Evolutionary conservation across 2,329 filamentous ascomycete species (phyloP).

Genomic region (Keithomyces neogunnii): DNA sequence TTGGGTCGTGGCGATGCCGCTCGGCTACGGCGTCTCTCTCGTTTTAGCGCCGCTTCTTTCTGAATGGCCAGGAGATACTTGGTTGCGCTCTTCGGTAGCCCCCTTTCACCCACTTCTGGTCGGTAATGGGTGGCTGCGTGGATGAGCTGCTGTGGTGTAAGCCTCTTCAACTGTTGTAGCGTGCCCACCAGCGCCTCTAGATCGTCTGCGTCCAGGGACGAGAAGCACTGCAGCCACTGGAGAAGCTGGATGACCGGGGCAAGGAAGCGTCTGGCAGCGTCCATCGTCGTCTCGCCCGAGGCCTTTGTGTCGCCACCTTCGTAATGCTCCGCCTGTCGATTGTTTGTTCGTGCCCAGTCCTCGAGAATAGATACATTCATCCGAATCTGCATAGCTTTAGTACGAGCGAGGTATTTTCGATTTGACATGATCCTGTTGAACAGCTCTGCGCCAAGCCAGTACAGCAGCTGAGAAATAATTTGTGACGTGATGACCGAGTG

Average conservation of each 20-base stretch:
- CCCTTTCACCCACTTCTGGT: conserved; percentile 90
- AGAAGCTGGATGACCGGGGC: conserved; percentile 87
- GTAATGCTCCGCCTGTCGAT: conserved; percentile 89
- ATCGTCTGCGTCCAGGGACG: conserved; percentile 77
- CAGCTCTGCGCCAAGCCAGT: conserved; percentile 92
- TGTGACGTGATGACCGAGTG: conserved; percentile 94
- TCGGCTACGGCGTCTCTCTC: conserved; percentile 43
- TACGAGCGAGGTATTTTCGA: conserved; percentile 85
- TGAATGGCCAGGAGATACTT: conserved; percentile 79
- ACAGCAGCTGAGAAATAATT: conserved; percentile 84
- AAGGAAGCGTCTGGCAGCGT: conserved; percentile 75
- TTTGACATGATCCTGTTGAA: conserved; percentile 99
- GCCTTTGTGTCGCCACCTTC: conserved; percentile 83
- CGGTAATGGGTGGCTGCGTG: conserved; percentile 91
- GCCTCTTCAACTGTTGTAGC: conserved; percentile 74
- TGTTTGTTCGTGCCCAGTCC: conserved; percentile 92
- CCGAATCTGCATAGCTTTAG: conserved; percentile 98
- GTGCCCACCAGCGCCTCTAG: conserved; percentile 82
- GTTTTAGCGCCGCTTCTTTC: conserved; percentile 57
- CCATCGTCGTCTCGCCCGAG: conserved; percentile 78
- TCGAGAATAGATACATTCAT: conserved; percentile 96
- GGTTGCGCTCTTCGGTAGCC: conserved; percentile 76
- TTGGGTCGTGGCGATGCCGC: conserved; percentile 33
- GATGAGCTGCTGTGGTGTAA: conserved; percentile 82
- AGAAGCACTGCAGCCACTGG: conserved; percentile 98